phyloP scores from a whole-genome alignment of 2,329 filamentous ascomycete species.

The Fusarium illudens region DNA sequence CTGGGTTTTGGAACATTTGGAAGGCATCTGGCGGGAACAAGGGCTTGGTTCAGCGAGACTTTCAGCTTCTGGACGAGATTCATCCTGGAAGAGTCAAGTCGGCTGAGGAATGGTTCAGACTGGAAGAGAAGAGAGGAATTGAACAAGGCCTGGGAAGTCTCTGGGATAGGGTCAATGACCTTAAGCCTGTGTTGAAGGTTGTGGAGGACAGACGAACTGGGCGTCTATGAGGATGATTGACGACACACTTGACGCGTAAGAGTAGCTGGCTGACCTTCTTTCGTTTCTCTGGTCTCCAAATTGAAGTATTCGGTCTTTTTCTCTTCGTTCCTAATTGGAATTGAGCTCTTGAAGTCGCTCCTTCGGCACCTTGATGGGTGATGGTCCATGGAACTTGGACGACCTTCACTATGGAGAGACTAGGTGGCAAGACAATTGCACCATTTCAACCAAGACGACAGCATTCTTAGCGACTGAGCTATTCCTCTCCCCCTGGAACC shows the following conservation, averaged over 20 bases:
- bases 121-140: slow-evolving; percentile 43
- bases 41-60: slow-evolving; percentile 9
- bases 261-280: no score
- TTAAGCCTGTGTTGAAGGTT: not conserved
- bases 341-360: not conserved
- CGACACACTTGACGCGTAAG: not conserved
- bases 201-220: not conserved
- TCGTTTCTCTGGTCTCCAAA: not conserved
- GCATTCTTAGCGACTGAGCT: not conserved
- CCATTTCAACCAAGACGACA: not conserved
- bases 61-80: slow-evolving; percentile 20
- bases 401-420: not conserved
- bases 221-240: not conserved
- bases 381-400: not conserved
- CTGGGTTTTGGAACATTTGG: slow-evolving; percentile 24
- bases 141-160: slow-evolving; percentile 28
- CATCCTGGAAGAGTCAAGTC: slow-evolving; percentile 13
- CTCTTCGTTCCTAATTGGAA: not conserved
- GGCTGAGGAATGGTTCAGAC: slow-evolving; percentile 10
- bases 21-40: slow-evolving; percentile 3
- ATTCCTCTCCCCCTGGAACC: not conserved
- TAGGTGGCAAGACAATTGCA: not conserved
- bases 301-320: not conserved
- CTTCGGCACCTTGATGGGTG: not conserved
- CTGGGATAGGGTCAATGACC: not conserved